Base-by-base conservation (phyloP, 1,284 basidiomycete genomes). In the Rhizoctonia solani region DNA sequence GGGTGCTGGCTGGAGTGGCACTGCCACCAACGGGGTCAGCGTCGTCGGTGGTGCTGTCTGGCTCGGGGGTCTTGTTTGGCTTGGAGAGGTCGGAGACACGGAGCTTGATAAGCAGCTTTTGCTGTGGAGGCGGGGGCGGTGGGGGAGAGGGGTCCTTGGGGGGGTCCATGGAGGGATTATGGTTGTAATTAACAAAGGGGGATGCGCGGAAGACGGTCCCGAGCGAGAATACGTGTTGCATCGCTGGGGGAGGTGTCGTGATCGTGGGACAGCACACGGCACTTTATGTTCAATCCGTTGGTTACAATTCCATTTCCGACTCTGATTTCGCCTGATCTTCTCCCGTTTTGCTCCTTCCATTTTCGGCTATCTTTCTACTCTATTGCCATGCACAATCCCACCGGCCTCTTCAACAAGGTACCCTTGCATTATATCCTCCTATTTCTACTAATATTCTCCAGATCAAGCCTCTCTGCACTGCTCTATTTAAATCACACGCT, bases 391-490 rank as follows among this genome's bases (percentile, higher is more conserved):
- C n/a, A n/a, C n/a, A n/a, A n/a, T n/a, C n/a, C n/a, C n/a, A n/a
- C n/a, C n/a, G n/a, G n/a, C n/a, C n/a, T n/a, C n/a, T n/a, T n/a
- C n/a, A n/a, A n/a, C n/a, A 32, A 52, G 59, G 59, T 63, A 27
- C 2, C 19, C n/a, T n/a, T n/a, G n/a, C n/a, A n/a, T n/a, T n/a
- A n/a, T n/a, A n/a, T n/a, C n/a, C n/a, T n/a, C n/a, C n/a, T n/a
- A n/a, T n/a, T n/a, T n/a, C n/a, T n/a, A n/a, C n/a, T n/a, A n/a
- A n/a, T n/a, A n/a, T 19, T 59, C 9, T 19, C 5, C 72, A 95
- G 93, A 79, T 94, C 71, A 94, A 93, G 77, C 76, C 79, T 30
- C 79, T 85, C 49, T 94, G 92, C 73, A 90, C 94, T 6, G 84
- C 89, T n/a, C 79, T 95, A 2, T 82, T 94, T 90, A 32, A 81